Percentiles rank a stretch among this genome's conserved stretches.
phyloP scores from a whole-genome alignment of 2,329 filamentous ascomycete species.

The Alternaria tenuissima region DNA sequence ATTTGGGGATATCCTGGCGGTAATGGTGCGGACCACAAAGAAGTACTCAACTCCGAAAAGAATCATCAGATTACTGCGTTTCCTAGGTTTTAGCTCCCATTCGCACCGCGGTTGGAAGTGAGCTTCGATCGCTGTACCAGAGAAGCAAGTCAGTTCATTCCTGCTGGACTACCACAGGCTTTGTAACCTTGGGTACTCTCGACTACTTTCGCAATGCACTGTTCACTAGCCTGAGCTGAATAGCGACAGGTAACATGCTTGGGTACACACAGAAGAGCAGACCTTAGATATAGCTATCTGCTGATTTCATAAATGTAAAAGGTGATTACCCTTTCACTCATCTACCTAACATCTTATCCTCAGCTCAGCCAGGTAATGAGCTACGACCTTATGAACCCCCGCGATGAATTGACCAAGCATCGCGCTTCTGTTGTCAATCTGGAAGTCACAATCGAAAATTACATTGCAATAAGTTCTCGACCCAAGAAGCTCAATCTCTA shows the following conservation, averaged over 20 bases:
- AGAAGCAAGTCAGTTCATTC: slow-evolving; percentile 17
- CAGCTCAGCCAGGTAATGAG: too few relatives aligned
- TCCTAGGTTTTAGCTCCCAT: slow-evolving; percentile 67
- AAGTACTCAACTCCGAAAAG: slow-evolving; percentile 66
- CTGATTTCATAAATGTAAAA: too few relatives aligned
- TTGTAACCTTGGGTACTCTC: too few relatives aligned
- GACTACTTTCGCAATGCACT: slow-evolving; percentile 58
- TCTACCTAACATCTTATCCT: slow-evolving; percentile 11
- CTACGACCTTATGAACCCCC: too few relatives aligned
- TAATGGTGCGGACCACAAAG: slow-evolving; percentile 74
- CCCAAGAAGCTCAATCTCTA: slow-evolving; percentile 69
- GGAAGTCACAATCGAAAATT: slow-evolving; percentile 45
- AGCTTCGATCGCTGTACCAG: slow-evolving; percentile 72
- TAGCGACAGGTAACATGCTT: too few relatives aligned
- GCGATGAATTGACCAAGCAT: too few relatives aligned
- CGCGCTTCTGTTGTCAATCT: too few relatives aligned
- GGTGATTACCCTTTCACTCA: too few relatives aligned
- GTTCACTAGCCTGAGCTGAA: too few relatives aligned
- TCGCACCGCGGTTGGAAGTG: slow-evolving; percentile 65
- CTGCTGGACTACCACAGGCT: too few relatives aligned
- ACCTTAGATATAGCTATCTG: too few relatives aligned
- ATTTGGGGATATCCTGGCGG: slow-evolving; percentile 71
- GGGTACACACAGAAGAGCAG: too few relatives aligned
- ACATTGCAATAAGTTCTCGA: slow-evolving; percentile 65
- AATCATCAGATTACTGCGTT: slow-evolving; percentile 66